Percentiles rank a stretch among this genome's conserved stretches.
Evolutionary conservation across 2,329 filamentous ascomycete genomes (phyloP).

Genomic region (Alternaria novae-zelandiae): DNA sequence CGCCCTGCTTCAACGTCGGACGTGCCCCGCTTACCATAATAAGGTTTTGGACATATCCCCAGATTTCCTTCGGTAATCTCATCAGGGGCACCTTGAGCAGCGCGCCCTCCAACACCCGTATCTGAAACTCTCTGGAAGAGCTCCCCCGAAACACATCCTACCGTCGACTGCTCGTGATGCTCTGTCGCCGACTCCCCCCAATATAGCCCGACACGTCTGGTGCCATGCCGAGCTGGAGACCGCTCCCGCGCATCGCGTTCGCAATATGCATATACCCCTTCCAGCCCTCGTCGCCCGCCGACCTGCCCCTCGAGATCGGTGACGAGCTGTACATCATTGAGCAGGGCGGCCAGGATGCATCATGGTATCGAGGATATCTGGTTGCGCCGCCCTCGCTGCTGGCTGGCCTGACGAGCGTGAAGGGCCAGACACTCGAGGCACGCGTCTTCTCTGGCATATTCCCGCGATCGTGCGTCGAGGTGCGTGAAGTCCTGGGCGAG

Average conservation of each 20-base stretch:
- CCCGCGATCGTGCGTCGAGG: conserved; percentile 90
- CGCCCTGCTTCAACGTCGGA: neutral
- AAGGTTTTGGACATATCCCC: conserved; percentile 13
- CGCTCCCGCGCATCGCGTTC: conserved; percentile 95
- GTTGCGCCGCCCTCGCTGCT: conserved; percentile 92
- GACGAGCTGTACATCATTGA: conserved; percentile 99
- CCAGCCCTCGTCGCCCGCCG: conserved; percentile 81
- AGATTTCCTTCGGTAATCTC: conserved; percentile 12
- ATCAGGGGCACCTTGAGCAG: conserved; percentile 23
- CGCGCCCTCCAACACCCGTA: conserved; percentile 1
- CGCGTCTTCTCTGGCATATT: conserved; percentile 99
- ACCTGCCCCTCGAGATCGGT: conserved; percentile 94
- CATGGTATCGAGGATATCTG: conserved; percentile 95
- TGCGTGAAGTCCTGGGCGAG: conserved; percentile 85
- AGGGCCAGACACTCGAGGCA: conserved; percentile 91
- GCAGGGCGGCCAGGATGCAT: conserved; percentile 81
- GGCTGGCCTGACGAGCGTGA: conserved; percentile 86
- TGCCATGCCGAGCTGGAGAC: conserved; percentile 75
- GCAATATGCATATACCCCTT: conserved; percentile 97
- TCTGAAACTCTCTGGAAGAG: conserved; percentile 6
- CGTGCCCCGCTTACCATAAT: conserved; percentile 16
- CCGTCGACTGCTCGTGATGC: conserved; percentile 39
- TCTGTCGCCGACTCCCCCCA: conserved; percentile 30
- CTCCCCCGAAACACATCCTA: neutral
- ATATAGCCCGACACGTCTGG: conserved; percentile 39